Evolutionary conservation across 768 basidiomycete genomes (phyloP), one percentile per base, ranked within the genome.

Genomic region (Suillus placidus): DNA sequence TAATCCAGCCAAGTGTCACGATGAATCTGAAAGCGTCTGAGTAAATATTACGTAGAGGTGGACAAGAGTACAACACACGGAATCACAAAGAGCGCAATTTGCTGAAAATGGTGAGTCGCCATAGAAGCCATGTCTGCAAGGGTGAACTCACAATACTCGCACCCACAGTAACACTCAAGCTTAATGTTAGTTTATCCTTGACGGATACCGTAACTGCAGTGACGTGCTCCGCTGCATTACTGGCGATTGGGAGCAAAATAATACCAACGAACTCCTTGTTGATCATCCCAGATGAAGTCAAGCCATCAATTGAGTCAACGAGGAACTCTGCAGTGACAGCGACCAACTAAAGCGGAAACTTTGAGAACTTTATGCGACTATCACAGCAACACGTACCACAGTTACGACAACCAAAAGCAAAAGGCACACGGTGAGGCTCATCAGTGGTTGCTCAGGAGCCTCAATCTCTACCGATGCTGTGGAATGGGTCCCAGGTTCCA

Each of bases 161-260:
- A 57, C 94, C 92, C 16, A 94, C 92, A 20, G 95, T 93, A n/a
- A 97, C 93, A 35, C 91, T 89, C 63, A 97, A 81, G 71, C 92
- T 93, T 7, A 97, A 84, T 55, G 92, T 92, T 23, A 97, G 79
- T 75, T 96, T 94, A 76, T 90, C 87, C 77, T 96, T 96, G 65
- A 94, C 90, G 0, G 95, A 93, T 7, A 95, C 95, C 1, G 90
- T 90, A 37, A 97, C 93, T 18, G 95, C 95, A 2, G 94, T 97
- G 54, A 89, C 90, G 72, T 96, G 95, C 73, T 97, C 95, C 63
- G 92, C 94, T 5, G 93, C 91, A 73, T 94, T 95, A 18, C 93
- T 93, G 18, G 95, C 95, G 45, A 97, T 94, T 7, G 97, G 97
- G 10, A 99, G 84, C 18, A 99, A 80, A 69, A 91, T 91, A 47